Percentiles rank a stretch among this genome's conserved stretches.
These are phyloP conservation scores for Pyrenochaeta sp. DNA, from an alignment of 2,329 filamentous ascomycete genomes.

Conservation along the genomic window DNA sequence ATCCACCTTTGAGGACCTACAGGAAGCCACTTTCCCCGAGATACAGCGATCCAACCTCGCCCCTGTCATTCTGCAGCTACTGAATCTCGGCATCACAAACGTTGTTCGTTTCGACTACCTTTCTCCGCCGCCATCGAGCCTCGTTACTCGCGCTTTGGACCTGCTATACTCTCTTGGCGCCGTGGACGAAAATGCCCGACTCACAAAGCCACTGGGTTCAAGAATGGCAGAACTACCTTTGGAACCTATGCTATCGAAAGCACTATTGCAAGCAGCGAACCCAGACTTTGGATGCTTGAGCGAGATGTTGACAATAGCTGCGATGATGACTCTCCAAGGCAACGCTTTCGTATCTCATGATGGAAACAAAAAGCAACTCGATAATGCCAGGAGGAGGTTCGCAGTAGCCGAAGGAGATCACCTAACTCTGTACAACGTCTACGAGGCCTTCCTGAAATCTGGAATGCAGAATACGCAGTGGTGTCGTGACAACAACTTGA, in stretches of 20 bases:
- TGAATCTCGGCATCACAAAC: slow-evolving; percentile 94
- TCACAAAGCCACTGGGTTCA: slow-evolving; percentile 85
- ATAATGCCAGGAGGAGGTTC: slow-evolving; percentile 79
- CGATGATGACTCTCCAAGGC: slow-evolving; percentile 89
- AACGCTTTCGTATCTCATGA: slow-evolving; percentile 84
- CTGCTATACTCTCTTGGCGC: slow-evolving; percentile 86
- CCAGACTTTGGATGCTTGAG: slow-evolving; percentile 75
- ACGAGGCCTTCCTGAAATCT: slow-evolving; percentile 82
- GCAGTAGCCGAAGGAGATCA: slow-evolving; percentile 94
- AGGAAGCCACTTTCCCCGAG: slow-evolving; percentile 81
- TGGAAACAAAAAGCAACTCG: slow-evolving; percentile 76
- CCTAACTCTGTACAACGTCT: slow-evolving; percentile 91
- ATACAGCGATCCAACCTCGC: slow-evolving; percentile 92
- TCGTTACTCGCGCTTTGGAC: slow-evolving; percentile 86
- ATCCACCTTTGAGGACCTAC: slow-evolving; percentile 69
- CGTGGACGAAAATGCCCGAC: slow-evolving; percentile 86
- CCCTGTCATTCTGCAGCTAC: slow-evolving; percentile 86
- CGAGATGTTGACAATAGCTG: slow-evolving; percentile 89
- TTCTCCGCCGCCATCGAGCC: slow-evolving; percentile 81
- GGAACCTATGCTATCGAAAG: slow-evolving; percentile 95
- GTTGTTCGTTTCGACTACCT: slow-evolving; percentile 89
- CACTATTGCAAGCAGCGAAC: slow-evolving; percentile 72
- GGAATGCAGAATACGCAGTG: slow-evolving; percentile 85
- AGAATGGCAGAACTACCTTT: slow-evolving; percentile 93
- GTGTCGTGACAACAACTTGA: slow-evolving; percentile 85